A percentile compares a stretch with the other conserved stretches of the same genome.
These are phyloP conservation scores for Endocalyx cinctus DNA, from an alignment of 2,329 filamentous ascomycete species.

Conservation along the genomic window DNA sequence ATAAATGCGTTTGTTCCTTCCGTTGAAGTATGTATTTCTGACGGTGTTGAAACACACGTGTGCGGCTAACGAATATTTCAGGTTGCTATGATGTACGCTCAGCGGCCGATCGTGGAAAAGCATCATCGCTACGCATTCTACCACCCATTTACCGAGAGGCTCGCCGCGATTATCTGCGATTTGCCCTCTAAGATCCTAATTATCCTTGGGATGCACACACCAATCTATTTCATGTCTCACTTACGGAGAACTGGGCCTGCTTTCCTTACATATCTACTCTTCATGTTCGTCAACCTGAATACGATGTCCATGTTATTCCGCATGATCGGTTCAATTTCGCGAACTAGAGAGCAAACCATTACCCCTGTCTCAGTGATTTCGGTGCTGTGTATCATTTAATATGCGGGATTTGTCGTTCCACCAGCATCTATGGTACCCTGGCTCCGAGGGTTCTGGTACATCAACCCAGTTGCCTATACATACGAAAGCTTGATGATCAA, in stretches of 20 bases:
- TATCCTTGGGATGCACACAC: slow-evolving; percentile 47
- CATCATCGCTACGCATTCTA: slow-evolving; percentile 36
- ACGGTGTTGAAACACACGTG: no score
- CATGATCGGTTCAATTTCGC: slow-evolving; percentile 69
- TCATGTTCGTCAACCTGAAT: background rate
- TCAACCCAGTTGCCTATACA: slow-evolving; percentile 69
- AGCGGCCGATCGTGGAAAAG: slow-evolving; percentile 43
- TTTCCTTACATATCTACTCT: background rate
- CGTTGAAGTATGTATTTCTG: slow-evolving; percentile 57
- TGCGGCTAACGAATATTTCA: no score
- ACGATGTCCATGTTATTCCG: background rate
- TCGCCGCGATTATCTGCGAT: slow-evolving; percentile 11
- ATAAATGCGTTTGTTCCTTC: slow-evolving; percentile 77
- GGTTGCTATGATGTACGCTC: slow-evolving; percentile 30
- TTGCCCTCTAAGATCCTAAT: slow-evolving; percentile 48
- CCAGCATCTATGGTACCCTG: slow-evolving; percentile 61
- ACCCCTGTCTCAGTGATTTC: slow-evolving; percentile 49
- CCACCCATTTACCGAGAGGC: slow-evolving; percentile 14
- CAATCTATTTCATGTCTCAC: slow-evolving; percentile 49
- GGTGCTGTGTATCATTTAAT: slow-evolving; percentile 55
- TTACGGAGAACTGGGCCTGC: background rate
- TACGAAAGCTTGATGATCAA: slow-evolving; percentile 72
- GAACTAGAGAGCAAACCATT: slow-evolving; percentile 58
- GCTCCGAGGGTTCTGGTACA: slow-evolving; percentile 72
- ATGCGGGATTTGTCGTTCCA: slow-evolving; percentile 53